A percentile compares a stretch with the other conserved stretches of the same genome.
Evolutionary conservation across 805 yeast species (phyloP).

Genomic region (Candida methanosorbosa): DNA sequence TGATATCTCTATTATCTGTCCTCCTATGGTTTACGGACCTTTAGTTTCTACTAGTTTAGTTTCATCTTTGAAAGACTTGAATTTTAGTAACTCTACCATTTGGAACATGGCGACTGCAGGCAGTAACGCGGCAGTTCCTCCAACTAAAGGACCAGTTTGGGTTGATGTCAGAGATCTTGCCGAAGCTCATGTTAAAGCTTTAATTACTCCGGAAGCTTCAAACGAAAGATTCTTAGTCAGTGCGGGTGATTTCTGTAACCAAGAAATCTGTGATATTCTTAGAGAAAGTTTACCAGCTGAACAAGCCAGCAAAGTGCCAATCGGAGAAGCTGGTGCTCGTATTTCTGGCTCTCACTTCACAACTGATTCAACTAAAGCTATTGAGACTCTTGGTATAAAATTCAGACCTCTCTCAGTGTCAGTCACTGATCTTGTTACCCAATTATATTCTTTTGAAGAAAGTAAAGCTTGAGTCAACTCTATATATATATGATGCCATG

Average conservation of each 20-base stretch:
- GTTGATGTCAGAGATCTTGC: slow-evolving; percentile 36
- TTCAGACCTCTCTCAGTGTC: slow-evolving; percentile 11
- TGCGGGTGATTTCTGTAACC: slow-evolving; percentile 23
- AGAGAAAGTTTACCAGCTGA: slow-evolving; percentile 10
- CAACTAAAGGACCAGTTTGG: slow-evolving; percentile 22
- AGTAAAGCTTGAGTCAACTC: neutral
- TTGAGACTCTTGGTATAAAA: slow-evolving; percentile 6
- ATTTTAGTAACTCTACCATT: slow-evolving; percentile 29
- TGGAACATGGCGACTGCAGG: slow-evolving; percentile 20
- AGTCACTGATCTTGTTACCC: slow-evolving; percentile 7
- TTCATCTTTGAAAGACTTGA: slow-evolving; percentile 22
- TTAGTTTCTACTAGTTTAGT: slow-evolving; percentile 28
- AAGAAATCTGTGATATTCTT: slow-evolving; percentile 16
- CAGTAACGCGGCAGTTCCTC: slow-evolving; percentile 19
- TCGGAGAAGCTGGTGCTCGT: slow-evolving; percentile 16
- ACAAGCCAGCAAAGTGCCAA: slow-evolving; percentile 6
- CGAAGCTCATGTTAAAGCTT: slow-evolving; percentile 27
- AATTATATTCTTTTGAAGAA: slow-evolving; percentile 1
- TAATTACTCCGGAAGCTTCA: slow-evolving; percentile 19
- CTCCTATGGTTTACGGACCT: slow-evolving; percentile 32
- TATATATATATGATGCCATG: too few relatives aligned
- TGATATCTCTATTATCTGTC: slow-evolving; percentile 21
- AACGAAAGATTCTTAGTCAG: slow-evolving; percentile 19
- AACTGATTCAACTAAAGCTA: slow-evolving; percentile 18
- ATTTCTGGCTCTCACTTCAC: slow-evolving; percentile 17